These are phyloP conservation scores for Saksenaea oblongispora DNA, from an alignment of 371 early-diverging fungal genomes.

Conservation along the genomic window DNA sequence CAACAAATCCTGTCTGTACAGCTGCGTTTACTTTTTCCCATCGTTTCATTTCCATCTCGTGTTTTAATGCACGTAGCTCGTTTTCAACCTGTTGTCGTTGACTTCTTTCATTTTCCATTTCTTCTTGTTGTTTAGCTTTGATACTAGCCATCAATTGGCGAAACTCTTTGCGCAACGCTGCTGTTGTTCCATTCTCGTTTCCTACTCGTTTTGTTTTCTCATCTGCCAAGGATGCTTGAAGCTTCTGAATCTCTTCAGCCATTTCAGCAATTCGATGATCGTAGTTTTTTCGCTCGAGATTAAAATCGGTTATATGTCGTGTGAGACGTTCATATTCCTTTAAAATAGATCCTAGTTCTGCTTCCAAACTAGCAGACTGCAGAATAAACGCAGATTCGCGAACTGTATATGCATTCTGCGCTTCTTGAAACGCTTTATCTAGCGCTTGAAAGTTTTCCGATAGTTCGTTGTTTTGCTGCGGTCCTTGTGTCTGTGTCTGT, in stretches of 20 bases:
- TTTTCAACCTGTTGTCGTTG: slow-evolving; percentile 41
- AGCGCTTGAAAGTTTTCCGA: background rate
- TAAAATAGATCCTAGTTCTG: slow-evolving; percentile 38
- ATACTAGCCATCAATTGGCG: slow-evolving; percentile 51
- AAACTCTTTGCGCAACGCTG: slow-evolving; percentile 57
- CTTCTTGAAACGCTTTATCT: slow-evolving; percentile 5
- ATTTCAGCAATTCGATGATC: slow-evolving; percentile 24
- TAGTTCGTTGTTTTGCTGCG: background rate
- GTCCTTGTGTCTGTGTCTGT: too few species aligned
- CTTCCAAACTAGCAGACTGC: slow-evolving; percentile 41
- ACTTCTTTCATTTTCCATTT: slow-evolving; percentile 41
- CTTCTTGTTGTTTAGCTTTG: slow-evolving; percentile 46
- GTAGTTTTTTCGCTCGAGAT: slow-evolving; percentile 38
- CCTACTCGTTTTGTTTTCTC: slow-evolving; percentile 22
- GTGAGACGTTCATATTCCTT: slow-evolving; percentile 56
- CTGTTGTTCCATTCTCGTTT: slow-evolving; percentile 30
- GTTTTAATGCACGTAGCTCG: slow-evolving; percentile 40
- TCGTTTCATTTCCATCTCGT: slow-evolving; percentile 45
- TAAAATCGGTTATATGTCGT: slow-evolving; percentile 48
- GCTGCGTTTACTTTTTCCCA: slow-evolving; percentile 43
- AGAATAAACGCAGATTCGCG: slow-evolving; percentile 38
- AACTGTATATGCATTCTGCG: slow-evolving; percentile 32
- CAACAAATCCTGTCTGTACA: slow-evolving; percentile 45
- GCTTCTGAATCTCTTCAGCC: slow-evolving; percentile 23
- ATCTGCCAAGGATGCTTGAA: slow-evolving; percentile 36